A percentile compares a stretch with the other conserved stretches of the same genome.
Evolutionary conservation across 2,329 filamentous ascomycete species (phyloP).

Genomic region (Aurifilum marmelostoma): DNA sequence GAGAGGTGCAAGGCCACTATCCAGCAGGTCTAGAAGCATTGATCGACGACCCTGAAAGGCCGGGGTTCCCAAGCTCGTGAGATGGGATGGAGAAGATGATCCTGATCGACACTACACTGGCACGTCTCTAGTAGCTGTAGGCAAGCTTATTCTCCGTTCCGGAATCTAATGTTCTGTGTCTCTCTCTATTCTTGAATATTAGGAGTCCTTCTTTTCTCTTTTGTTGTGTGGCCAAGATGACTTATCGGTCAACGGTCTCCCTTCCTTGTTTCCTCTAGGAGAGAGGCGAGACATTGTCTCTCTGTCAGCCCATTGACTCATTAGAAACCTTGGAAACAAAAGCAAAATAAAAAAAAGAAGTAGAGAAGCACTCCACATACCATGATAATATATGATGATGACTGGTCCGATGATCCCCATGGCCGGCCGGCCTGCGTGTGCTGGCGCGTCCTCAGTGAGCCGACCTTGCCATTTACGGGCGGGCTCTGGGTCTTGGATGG

Average conservation of each 20-base stretch:
- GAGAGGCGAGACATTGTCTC: not conserved
- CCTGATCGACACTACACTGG: not conserved
- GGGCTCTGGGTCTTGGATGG: not conserved
- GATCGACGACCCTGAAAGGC: conserved; percentile 18
- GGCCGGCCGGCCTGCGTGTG: not conserved
- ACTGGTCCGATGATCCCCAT: not conserved
- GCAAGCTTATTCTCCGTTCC: not conserved
- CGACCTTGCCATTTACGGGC: not conserved
- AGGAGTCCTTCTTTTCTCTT: not conserved
- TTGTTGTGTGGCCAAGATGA: not conserved
- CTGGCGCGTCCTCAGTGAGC: conserved; percentile 1
- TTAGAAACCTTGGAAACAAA: not conserved
- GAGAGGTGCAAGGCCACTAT: not conserved
- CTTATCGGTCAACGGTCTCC: not conserved
- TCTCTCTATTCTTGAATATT: not conserved
- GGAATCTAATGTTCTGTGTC: not conserved
- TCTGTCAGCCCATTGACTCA: not conserved
- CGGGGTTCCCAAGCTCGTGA: not conserved
- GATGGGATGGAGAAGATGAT: not conserved
- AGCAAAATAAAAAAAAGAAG: not conserved
- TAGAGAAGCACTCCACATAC: not conserved
- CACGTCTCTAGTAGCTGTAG: not conserved
- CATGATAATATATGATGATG: not conserved
- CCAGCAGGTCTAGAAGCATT: conserved; percentile 21
- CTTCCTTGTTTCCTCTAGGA: not conserved